Conservation (phyloP, 2,329 filamentous ascomycete species). For the Arthroderma sp. region DNA sequence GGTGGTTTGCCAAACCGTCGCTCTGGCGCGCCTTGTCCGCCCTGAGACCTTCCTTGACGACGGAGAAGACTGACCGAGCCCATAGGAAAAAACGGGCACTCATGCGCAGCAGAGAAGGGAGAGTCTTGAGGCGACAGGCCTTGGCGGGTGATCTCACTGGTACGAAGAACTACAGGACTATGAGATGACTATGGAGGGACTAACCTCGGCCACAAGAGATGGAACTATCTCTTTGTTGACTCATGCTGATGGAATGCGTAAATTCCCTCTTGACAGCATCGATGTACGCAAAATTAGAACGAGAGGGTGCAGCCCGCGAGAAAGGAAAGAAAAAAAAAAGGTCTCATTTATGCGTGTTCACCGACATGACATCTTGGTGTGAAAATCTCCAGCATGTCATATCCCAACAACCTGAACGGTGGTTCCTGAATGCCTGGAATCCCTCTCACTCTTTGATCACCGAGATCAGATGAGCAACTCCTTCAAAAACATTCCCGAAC, state of each 20-base stretch:
- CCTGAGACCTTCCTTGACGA: not conserved
- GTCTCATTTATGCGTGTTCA: no score
- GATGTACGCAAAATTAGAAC: no score
- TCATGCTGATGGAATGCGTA: not conserved
- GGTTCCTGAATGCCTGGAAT: constrained; percentile 1
- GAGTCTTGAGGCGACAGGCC: not conserved
- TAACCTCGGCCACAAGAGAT: not conserved
- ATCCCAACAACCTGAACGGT: constrained; percentile 4
- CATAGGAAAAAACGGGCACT: not conserved
- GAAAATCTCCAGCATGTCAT: not conserved
- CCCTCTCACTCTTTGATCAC: not conserved
- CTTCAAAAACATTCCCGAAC: not conserved
- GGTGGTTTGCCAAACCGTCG: not conserved
- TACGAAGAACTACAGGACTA: not conserved
- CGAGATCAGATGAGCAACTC: not conserved
- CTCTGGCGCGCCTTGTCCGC: not conserved
- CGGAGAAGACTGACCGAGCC: not conserved
- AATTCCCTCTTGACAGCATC: no score
- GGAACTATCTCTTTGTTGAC: not conserved
- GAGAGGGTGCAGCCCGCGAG: not conserved
- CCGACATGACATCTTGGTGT: no score
- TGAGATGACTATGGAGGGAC: not conserved
- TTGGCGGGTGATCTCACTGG: not conserved
- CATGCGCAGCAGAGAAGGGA: not conserved
- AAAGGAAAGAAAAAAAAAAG: not conserved